A percentile compares a stretch with the other conserved stretches of the same genome.
Conservation (phyloP, 345 rosid species). For the Arabidopsis suecica region DNA sequence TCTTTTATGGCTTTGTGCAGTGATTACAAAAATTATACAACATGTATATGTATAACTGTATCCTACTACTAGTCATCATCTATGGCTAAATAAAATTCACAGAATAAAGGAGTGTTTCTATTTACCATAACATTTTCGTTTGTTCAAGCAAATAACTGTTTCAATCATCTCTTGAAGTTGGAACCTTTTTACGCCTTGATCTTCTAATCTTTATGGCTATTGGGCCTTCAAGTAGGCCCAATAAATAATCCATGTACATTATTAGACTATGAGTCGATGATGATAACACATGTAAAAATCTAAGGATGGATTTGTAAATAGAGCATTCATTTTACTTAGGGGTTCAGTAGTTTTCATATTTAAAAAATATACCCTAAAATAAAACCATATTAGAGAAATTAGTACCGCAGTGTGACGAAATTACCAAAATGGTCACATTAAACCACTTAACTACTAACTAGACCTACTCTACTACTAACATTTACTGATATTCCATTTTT, state of each 20-base stretch:
- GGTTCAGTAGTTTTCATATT: constrained; percentile 2
- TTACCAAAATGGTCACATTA: constrained; percentile 28
- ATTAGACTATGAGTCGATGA: neutral
- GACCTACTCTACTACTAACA: constrained; percentile 9
- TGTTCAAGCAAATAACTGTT: too few species aligned
- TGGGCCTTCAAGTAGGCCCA: constrained; percentile 34
- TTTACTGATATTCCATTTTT: constrained; percentile 14
- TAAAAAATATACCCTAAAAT: constrained; percentile 14
- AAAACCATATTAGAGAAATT: neutral
- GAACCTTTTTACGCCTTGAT: neutral
- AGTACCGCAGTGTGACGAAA: constrained; percentile 20
- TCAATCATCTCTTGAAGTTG: neutral
- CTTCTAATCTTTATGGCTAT: neutral
- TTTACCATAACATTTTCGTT: neutral
- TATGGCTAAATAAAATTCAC: constrained; percentile 14
- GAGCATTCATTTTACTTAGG: neutral
- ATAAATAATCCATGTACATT: neutral
- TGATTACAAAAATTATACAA: constrained; percentile 27
- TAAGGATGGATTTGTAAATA: neutral
- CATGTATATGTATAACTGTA: constrained; percentile 18
- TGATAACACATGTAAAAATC: neutral
- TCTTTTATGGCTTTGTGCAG: constrained; percentile 23
- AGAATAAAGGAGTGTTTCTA: constrained; percentile 1
- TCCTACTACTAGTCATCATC: constrained; percentile 4
- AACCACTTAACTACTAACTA: constrained; percentile 7